phyloP scores from a whole-genome alignment of 768 basidiomycete genomes.

The Collybiopsis luxurians region DNA sequence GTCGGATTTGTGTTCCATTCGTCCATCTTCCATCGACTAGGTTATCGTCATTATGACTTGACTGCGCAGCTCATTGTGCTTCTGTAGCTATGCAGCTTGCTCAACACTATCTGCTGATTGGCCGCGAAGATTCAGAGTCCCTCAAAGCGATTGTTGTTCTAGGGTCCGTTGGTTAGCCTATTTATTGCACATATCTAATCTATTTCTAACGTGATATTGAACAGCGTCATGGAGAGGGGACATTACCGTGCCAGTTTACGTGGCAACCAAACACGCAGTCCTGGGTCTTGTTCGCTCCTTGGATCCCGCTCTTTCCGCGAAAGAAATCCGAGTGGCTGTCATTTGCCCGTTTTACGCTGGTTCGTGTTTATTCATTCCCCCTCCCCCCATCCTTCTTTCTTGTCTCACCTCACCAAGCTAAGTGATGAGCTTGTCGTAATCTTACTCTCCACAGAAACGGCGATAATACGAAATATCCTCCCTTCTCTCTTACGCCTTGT shows the following conservation, averaged over 20 bases:
- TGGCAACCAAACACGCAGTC: constrained; percentile 26
- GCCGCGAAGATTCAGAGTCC: background rate
- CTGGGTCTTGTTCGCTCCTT: constrained; percentile 27
- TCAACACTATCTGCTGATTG: background rate
- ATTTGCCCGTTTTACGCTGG: constrained; percentile 28
- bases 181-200: too few species aligned
- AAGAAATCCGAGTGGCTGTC: constrained; percentile 18
- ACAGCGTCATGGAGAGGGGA: constrained; percentile 25
- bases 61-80: too few species aligned
- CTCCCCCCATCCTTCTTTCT: too few species aligned
- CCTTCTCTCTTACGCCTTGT: background rate
- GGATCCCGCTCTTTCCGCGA: constrained; percentile 8
- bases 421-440: too few species aligned
- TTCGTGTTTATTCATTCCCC: background rate
- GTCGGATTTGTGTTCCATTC: too few species aligned
- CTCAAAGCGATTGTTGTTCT: constrained; percentile 27
- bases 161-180: constrained; percentile 29
- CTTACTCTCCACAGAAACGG: background rate
- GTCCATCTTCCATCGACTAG: too few species aligned
- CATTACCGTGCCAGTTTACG: constrained; percentile 22
- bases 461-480: background rate
- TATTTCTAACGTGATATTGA: background rate
- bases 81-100: background rate
- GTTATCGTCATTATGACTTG: too few species aligned
- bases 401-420: too few species aligned